Base-by-base conservation (phyloP, 2,329 filamentous ascomycete species). In the Ophiocordyceps camponoti-saundersi region DNA sequence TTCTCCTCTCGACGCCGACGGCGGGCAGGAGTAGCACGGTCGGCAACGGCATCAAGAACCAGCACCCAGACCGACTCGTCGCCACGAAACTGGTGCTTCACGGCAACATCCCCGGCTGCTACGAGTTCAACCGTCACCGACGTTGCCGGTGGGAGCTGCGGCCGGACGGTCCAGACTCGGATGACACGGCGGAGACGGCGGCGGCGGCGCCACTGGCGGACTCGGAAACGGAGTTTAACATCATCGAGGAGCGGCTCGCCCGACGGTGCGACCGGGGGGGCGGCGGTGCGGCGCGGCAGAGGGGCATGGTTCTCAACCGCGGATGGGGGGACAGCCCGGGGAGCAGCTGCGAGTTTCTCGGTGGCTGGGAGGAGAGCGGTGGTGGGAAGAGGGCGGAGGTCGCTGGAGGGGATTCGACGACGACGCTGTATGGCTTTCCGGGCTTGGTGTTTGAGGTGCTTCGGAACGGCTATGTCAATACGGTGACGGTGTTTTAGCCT, bases 361-460 rank as follows among this genome's bases (percentile, higher is more conserved):
- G 85, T 6, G 84, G 83, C 1, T 94, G 86, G 82, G 88, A 94
- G 61, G 87, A 92, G 55, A 82, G 77, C 53, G 65, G 69, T 56
- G 62, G 54, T 60, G 62, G 54, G 60, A 77, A 65, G 65, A 74
- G 63, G 59, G 70, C 62, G 59, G 80, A 72, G 43, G 65, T 69
- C 3, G 72, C 73, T 39, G 44, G 44, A 23, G 42, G 42, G 32
- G 75, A 79, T 53, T 75, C 75, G 49, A 79, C 75, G 48, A 95
- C 89, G 16, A 90, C 89, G 51, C 65, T 98, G 26, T 96, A 87
- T 66, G 89, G 90, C 1, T 95, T 95, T 57, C 90, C 92, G 0
- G 90, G 92, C 0, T 67, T 96, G 62, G 79, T 95, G 44, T 96
- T 98, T 66, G 92, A 98, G 65, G 90, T 98, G 26, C 65, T 96